A percentile compares a stretch with the other conserved stretches of the same genome.
Conservation (phyloP, 192 early-diverging fungal species). For the Neocallimastix lanati region DNA sequence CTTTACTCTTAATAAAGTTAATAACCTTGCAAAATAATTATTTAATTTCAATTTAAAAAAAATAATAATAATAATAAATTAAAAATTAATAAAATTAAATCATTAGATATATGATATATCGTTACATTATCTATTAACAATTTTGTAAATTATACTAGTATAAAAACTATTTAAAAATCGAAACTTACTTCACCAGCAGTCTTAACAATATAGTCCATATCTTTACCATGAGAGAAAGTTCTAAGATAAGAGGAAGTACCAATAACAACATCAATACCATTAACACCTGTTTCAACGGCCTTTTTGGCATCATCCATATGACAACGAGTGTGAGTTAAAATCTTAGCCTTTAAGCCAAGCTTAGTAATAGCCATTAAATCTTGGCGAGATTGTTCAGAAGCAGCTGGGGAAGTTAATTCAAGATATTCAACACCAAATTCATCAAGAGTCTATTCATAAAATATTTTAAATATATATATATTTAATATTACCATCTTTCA, state of each 20-base stretch:
- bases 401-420: constrained; percentile 90
- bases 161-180: too few relatives aligned
- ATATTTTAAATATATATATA: too few relatives aligned
- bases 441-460: constrained; percentile 97
- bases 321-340: constrained; percentile 87
- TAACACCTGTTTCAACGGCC: constrained; percentile 92
- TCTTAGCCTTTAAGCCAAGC: constrained; percentile 93
- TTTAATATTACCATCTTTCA: too few relatives aligned
- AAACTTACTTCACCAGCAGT: constrained; percentile 28
- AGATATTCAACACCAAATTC: too few relatives aligned
- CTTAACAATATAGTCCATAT: constrained; percentile 94
- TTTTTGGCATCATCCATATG: constrained; percentile 97
- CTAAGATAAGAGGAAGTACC: constrained; percentile 89
- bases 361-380: constrained; percentile 85
- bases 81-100: too few relatives aligned
- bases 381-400: constrained; percentile 79
- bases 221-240: constrained; percentile 97
- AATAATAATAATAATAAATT: constrained; percentile 11
- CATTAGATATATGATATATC: too few relatives aligned
- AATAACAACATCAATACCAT: constrained; percentile 96
- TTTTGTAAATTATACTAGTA: too few relatives aligned
- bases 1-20: constrained; percentile 85
- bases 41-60: too few relatives aligned
- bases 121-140: too few relatives aligned
- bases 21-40: too few relatives aligned